These are phyloP conservation scores for Abrus pulchellus DNA, from an alignment of 306 rosid genomes.

Conservation along the genomic window DNA sequence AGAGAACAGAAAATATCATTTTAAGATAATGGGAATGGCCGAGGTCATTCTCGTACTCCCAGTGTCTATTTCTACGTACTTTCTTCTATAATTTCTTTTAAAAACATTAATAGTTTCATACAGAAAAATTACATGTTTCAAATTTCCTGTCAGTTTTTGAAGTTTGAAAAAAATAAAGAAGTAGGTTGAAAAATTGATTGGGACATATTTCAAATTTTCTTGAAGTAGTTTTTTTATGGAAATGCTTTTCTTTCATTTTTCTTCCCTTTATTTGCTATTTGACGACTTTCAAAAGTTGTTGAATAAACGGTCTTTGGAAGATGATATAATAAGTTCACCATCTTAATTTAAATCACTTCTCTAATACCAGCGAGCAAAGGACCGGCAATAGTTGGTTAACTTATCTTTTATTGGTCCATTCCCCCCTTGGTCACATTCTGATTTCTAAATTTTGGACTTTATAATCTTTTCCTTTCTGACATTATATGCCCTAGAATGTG, in stretches of 20 bases:
- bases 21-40: conserved; percentile 3
- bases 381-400: neutral
- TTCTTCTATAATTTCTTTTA: too few relatives aligned
- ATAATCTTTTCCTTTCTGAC: conserved; percentile 19
- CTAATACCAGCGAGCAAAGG: neutral
- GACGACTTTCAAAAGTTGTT: conserved; percentile 17
- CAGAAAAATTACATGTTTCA: too few relatives aligned
- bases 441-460: conserved; percentile 3
- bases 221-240: too few relatives aligned
- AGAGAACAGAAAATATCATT: conserved; percentile 28
- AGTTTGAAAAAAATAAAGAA: neutral
- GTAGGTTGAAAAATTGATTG: too few relatives aligned
- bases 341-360: conserved; percentile 24
- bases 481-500: conserved; percentile 17
- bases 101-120: too few relatives aligned
- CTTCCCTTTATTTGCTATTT: neutral
- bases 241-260: neutral
- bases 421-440: neutral
- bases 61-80: neutral
- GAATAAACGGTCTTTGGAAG: neutral
- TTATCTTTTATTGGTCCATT: neutral
- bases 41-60: conserved; percentile 12
- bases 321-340: conserved; percentile 7
- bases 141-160: too few relatives aligned
- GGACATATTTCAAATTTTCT: too few relatives aligned